Evolutionary conservation across 2,329 filamentous ascomycete species (phyloP).

Genomic region (Clonostachys rosea): DNA sequence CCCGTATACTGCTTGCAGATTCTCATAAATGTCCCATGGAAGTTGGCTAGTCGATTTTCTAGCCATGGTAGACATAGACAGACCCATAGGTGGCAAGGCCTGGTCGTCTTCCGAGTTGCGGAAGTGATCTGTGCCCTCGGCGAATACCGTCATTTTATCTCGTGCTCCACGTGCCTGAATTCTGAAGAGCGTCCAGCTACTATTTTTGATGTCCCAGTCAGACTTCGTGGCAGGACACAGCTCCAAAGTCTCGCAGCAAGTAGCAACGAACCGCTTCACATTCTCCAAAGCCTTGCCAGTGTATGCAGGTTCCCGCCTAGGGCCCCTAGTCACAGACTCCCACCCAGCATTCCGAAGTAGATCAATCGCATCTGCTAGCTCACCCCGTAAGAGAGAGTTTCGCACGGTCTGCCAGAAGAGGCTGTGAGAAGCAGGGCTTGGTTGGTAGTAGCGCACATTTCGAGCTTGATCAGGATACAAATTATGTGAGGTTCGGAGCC

Average conservation of each 20-base stretch:
- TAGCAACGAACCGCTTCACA: slow-evolving; percentile 66
- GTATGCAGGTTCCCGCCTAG: slow-evolving; percentile 63
- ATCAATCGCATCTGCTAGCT: slow-evolving; percentile 60
- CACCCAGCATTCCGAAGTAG: slow-evolving; percentile 75
- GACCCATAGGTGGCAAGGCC: slow-evolving; percentile 30
- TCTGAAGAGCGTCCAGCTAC: slow-evolving; percentile 81
- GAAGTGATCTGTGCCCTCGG: slow-evolving; percentile 64
- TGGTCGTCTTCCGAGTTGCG: slow-evolving; percentile 19
- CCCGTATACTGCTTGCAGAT: slow-evolving; percentile 73
- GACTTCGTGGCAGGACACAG: slow-evolving; percentile 65
- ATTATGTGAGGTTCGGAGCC: slow-evolving; percentile 70
- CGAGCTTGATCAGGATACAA: slow-evolving; percentile 64
- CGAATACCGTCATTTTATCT: slow-evolving; percentile 63
- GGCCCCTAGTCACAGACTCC: slow-evolving; percentile 67
- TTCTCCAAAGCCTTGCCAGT: slow-evolving; percentile 72
- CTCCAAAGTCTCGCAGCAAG: slow-evolving; percentile 65
- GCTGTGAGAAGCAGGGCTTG: slow-evolving; percentile 70
- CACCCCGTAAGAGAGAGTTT: slow-evolving; percentile 69
- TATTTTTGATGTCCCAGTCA: slow-evolving; percentile 79
- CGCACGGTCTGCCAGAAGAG: slow-evolving; percentile 87
- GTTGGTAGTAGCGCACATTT: slow-evolving; percentile 57
- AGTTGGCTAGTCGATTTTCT: slow-evolving; percentile 80
- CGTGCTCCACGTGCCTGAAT: slow-evolving; percentile 60
- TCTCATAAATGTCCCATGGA: slow-evolving; percentile 87
- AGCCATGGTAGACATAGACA: slow-evolving; percentile 60